Evolutionary conservation across 2,329 filamentous ascomycete species (phyloP).

Genomic region (Zopfia rhizophila): DNA sequence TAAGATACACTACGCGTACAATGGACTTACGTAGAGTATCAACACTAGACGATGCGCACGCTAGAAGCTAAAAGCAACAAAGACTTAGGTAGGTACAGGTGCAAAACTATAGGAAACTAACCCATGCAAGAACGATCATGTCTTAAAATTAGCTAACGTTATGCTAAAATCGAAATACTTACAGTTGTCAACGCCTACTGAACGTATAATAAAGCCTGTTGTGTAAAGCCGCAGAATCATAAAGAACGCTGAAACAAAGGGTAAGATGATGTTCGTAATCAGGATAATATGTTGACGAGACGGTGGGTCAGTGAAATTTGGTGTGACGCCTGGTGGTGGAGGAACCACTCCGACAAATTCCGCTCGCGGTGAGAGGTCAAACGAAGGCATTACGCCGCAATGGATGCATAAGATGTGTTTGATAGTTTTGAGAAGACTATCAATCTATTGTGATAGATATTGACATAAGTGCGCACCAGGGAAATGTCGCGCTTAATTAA

Average conservation of each 20-base stretch:
- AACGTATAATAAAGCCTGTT: conserved; percentile 9
- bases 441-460: too few relatives aligned
- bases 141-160: conserved; percentile 14
- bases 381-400: conserved; percentile 6
- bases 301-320: conserved; percentile 14
- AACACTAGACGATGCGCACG: conserved; percentile 7
- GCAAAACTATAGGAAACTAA: conserved; percentile 6
- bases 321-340: conserved; percentile 14
- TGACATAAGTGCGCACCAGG: too few relatives aligned
- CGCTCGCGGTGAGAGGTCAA: conserved; percentile 10
- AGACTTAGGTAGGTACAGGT: conserved; percentile 7
- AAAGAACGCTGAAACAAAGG: conserved; percentile 5
- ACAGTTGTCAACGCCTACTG: conserved; percentile 14
- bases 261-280: conserved; percentile 12
- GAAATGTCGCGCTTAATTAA: too few relatives aligned
- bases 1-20: conserved; percentile 6
- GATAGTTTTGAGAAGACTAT: too few relatives aligned
- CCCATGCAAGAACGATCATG: conserved; percentile 12
- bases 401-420: too few relatives aligned
- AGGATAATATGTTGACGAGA: conserved; percentile 11
- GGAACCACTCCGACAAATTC: conserved; percentile 13
- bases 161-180: conserved; percentile 12
- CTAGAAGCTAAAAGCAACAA: conserved; percentile 12
- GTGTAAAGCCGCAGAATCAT: conserved; percentile 11
- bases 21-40: conserved; percentile 9